Evolutionary conservation across 2,329 filamentous ascomycete genomes (phyloP).

Genomic region (Epichloe coenophiala): DNA sequence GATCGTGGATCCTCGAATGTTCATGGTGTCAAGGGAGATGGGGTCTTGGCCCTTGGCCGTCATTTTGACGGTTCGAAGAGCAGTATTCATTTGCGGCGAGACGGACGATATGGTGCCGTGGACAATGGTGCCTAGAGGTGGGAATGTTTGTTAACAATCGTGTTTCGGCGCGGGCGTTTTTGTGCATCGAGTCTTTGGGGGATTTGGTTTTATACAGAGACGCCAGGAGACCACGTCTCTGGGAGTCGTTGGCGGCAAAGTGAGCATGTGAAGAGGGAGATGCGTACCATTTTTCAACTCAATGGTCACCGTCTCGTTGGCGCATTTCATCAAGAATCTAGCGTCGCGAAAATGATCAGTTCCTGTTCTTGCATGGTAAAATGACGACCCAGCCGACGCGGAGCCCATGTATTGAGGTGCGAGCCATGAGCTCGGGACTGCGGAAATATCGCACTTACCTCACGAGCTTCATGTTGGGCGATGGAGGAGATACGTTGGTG

Average conservation of each 20-base stretch:
- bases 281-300: constrained; percentile 88
- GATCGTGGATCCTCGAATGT: constrained; percentile 90
- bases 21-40: constrained; percentile 85
- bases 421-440: background rate
- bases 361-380: constrained; percentile 8
- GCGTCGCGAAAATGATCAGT: constrained; percentile 1
- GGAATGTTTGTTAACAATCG: background rate
- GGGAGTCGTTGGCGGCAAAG: background rate
- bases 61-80: constrained; percentile 93
- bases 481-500: background rate
- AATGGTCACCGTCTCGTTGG: constrained; percentile 96
- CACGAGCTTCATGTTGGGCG: constrained; percentile 82
- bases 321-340: constrained; percentile 98
- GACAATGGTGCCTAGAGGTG: constrained; percentile 69
- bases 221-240: background rate
- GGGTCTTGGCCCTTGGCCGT: constrained; percentile 78
- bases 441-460: constrained; percentile 45
- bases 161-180: background rate
- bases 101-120: constrained; percentile 95
- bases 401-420: background rate
- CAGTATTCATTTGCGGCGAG: constrained; percentile 97
- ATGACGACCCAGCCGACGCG: background rate
- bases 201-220: background rate
- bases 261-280: background rate
- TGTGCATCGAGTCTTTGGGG: background rate